Conservation (phyloP, 2,329 filamentous ascomycete genomes). For the Fusarium paranaense region DNA sequence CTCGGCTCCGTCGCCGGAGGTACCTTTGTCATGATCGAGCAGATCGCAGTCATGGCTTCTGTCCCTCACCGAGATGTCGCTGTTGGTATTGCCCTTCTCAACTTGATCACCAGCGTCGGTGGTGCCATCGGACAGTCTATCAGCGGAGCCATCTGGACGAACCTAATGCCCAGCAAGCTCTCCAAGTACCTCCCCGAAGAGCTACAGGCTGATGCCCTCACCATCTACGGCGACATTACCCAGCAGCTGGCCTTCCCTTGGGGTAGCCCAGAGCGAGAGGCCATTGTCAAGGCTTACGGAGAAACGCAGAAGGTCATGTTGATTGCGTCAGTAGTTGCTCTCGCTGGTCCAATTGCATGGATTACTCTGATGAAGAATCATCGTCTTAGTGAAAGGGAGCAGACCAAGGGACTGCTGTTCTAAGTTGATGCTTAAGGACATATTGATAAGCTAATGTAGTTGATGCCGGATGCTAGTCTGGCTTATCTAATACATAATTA, state of each 20-base stretch:
- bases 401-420: constrained; percentile 18
- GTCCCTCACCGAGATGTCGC: constrained; percentile 57
- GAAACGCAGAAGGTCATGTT: constrained; percentile 7
- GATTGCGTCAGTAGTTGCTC: constrained; percentile 3
- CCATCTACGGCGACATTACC: constrained; percentile 38
- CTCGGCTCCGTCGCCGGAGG: constrained; percentile 48
- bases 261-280: constrained; percentile 36
- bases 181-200: constrained; percentile 30
- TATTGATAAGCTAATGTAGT: background rate
- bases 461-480: background rate
- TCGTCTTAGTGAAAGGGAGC: constrained; percentile 8
- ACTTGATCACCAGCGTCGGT: constrained; percentile 66
- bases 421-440: background rate
- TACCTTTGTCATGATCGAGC: constrained; percentile 48
- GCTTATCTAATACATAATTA: background rate
- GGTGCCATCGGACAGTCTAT: constrained; percentile 62
- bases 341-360: constrained; percentile 7
- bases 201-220: constrained; percentile 16
- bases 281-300: constrained; percentile 37
- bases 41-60: constrained; percentile 49
- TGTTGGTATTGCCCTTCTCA: constrained; percentile 66
- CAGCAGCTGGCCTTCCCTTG: constrained; percentile 30
- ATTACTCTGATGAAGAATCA: constrained; percentile 21
- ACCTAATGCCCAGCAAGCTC: constrained; percentile 38
- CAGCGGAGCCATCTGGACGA: constrained; percentile 50